Evolutionary conservation across 768 basidiomycete genomes (phyloP), one percentile per base, ranked within the genome.

Genomic region (Psilocybe tampanensis): DNA sequence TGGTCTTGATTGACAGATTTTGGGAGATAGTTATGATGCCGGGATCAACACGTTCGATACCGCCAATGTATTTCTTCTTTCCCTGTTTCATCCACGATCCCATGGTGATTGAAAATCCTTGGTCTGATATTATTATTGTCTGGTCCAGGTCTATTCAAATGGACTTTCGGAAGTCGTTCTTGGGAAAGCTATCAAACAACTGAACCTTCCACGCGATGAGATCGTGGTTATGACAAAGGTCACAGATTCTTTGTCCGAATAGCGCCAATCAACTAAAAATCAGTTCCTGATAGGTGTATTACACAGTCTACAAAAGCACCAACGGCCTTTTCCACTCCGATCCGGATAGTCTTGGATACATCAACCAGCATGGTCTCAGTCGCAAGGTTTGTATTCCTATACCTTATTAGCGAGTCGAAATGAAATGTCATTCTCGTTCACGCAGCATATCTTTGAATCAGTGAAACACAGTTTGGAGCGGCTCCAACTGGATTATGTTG

Each of bases 161-260:
- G 88, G 88, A 2, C 69, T 74, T 6, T 86, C 85, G 0, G 91
- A 92, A 66, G 64, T 80, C 44, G 78, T 90, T 50, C 74, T 90
- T 18, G 90, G 90, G 11, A 86, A 88, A 61, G 88, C 84, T 2
- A 85, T 93, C 72, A 88, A 87, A 64, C 65, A 83, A 59, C 77
- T 82, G 60, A 68, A 84, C 19, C 75, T 90, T 12, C 88, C 89
- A n/a, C 82, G 90, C 1, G 86, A 88, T 13, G 83, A 86, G 60
- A 84, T 92, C 44, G 90, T 93, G 17, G 81, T 93, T 15, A 80
- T 92, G 76, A 90, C 91, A 54, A 92, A 93, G 74, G 83, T 83
- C 26, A 11, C 11, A 24, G 9, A 15, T 22, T 12, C 13, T 45
- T 23, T 23, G 11, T 23, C 45, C 26, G 3, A 12, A 19, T 15